These are phyloP conservation scores for Leptosphaerulina australis DNA, from an alignment of 2,329 filamentous ascomycete species.

Conservation along the genomic window DNA sequence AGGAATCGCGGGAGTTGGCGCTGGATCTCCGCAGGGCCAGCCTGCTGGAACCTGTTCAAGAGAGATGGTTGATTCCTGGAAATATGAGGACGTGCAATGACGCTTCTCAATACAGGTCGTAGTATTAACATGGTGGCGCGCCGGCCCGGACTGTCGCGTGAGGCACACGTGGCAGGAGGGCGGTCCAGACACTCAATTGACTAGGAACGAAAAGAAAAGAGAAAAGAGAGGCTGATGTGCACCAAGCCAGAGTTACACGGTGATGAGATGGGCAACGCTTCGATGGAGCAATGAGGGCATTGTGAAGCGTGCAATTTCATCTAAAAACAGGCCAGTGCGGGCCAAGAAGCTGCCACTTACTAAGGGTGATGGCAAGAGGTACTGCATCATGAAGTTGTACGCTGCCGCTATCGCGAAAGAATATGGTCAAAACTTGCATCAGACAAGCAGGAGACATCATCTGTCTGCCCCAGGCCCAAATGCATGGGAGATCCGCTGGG, in stretches of 20 bases:
- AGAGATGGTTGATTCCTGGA: conserved; percentile 9
- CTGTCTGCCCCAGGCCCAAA: neutral
- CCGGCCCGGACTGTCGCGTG: conserved; percentile 32
- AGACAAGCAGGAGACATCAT: neutral
- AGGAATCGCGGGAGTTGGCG: conserved; percentile 31
- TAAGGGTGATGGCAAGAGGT: conserved; percentile 5
- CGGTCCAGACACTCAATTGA: conserved; percentile 16
- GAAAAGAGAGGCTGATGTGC: conserved; percentile 25
- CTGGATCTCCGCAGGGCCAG: conserved; percentile 26
- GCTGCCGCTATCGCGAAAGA: neutral
- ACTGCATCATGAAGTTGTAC: neutral
- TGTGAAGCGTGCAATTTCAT: conserved; percentile 11
- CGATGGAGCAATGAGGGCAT: conserved; percentile 13
- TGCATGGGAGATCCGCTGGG: conserved; percentile 7
- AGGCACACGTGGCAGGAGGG: conserved; percentile 27
- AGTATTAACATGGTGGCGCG: conserved; percentile 42
- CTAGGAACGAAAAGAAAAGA: conserved; percentile 22
- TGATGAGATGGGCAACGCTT: conserved; percentile 10
- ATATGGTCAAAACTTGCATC: neutral
- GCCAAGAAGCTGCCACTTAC: conserved; percentile 9
- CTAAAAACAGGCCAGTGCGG: conserved; percentile 15
- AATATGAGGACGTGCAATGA: conserved; percentile 10
- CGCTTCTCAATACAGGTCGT: conserved; percentile 24
- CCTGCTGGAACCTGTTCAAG: conserved; percentile 30
- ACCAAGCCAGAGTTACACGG: conserved; percentile 14